Evolutionary conservation across 257 asterid genomes (phyloP), one percentile per base, ranked within the genome.

Genomic region (Verbascum thapsus): DNA sequence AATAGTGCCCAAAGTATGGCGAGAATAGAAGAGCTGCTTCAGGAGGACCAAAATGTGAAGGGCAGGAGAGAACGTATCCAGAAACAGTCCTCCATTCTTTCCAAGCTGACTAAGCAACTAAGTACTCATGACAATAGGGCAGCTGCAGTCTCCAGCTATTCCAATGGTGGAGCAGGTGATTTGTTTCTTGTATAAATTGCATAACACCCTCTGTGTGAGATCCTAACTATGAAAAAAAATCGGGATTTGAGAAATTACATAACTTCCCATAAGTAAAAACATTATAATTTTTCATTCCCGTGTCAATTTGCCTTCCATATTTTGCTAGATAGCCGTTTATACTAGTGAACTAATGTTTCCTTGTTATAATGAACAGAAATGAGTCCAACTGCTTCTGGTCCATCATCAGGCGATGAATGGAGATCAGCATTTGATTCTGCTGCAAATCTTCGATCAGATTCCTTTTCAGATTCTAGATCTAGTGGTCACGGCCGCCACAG

Each of bases 81-180:
- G 69, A 90, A 87, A 70, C 95, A 90, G 66, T 90, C 95, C 6
- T 75, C 91, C 63, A 81, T 90, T 64, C 95, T 90, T 66, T 81
- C 94, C 65, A 87, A 87, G 68, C 95, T 87, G 42, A 87, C 91
- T 1, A 73, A 84, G 72, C 86, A 84, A 67, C 85, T 90, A 65
- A 87, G 94, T 66, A 72, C 87, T 68, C 97, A 87, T 26, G 97
- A 90, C 71, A 90, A 81, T 67, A 74, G 90, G 72, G 95, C 95
- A 69, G 91, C 94, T 53, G 91, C 89, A 8, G 95, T 88, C 37
- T 67, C 81, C 12, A 73, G 81, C 69, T 78, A 65, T 15, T 64
- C 95, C 8, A 77, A 76, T 74, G 88, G 83, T 37, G 81, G 74
- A 69, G 78, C 85, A 81, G 90, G 90, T 86, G 54, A 71, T n/a